phyloP scores from a whole-genome alignment of 2,329 filamentous ascomycete genomes.

The Fusarium armeniacum region DNA sequence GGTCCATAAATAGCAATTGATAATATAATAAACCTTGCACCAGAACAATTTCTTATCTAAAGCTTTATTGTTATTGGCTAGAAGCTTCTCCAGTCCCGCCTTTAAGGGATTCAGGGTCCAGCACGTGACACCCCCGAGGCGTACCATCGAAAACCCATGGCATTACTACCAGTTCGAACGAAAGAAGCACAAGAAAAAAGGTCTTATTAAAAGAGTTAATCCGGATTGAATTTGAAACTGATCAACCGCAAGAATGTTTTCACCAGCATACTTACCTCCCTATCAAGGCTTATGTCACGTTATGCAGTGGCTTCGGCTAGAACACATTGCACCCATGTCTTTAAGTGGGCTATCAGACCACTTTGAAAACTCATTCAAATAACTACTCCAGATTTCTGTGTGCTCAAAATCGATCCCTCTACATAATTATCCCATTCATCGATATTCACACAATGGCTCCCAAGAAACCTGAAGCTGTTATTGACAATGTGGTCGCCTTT shows the following conservation, averaged over 20 bases:
- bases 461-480: conserved; percentile 58
- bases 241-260: no score
- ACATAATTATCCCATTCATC: conserved; percentile 10
- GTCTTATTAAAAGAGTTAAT: no score
- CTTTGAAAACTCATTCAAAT: conserved; percentile 46
- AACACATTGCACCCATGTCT: conserved; percentile 41
- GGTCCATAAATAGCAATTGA: conserved; percentile 10
- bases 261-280: background rate
- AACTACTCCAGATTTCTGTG: conserved; percentile 25
- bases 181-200: fast-evolving
- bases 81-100: background rate
- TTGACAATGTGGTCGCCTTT: conserved; percentile 62
- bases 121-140: conserved; percentile 22
- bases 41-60: background rate
- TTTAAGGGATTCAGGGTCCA: conserved; percentile 13
- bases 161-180: fast-evolving
- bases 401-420: conserved; percentile 9
- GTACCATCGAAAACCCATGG: background rate
- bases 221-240: no score
- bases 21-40: background rate
- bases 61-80: background rate
- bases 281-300: background rate
- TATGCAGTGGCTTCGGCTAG: conserved; percentile 28
- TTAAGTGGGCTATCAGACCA: conserved; percentile 50
- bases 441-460: conserved; percentile 55